These are phyloP conservation scores for Inga leiocalycina DNA, from an alignment of 306 rosid species.

Conservation along the genomic window DNA sequence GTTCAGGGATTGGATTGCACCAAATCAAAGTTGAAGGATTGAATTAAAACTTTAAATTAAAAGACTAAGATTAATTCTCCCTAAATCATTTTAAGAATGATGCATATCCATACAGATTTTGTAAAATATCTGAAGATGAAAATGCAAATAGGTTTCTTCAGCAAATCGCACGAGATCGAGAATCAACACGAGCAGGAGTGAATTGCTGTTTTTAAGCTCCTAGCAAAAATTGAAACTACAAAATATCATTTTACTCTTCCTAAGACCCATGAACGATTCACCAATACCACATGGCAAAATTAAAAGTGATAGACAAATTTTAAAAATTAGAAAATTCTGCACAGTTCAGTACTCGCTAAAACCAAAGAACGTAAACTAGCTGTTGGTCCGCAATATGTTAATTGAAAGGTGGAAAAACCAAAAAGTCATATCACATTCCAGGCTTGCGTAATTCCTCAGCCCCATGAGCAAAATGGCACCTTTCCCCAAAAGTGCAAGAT, in stretches of 20 bases:
- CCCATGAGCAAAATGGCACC: constrained; percentile 79
- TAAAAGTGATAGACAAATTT: background rate
- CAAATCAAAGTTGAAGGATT: too few species aligned
- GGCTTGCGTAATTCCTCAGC: constrained; percentile 57
- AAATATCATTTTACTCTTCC: background rate
- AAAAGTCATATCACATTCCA: constrained; percentile 34
- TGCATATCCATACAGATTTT: background rate
- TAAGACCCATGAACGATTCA: background rate
- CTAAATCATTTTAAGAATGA: too few species aligned
- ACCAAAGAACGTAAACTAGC: background rate
- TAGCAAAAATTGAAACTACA: background rate
- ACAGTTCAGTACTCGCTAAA: background rate
- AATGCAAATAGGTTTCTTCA: background rate
- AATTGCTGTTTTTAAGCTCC: background rate
- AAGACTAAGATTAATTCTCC: too few species aligned
- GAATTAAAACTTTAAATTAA: too few species aligned
- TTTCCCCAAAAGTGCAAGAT: constrained; percentile 70
- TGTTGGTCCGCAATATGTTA: background rate
- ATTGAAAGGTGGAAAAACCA: background rate
- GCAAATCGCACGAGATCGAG: background rate
- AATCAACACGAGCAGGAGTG: background rate
- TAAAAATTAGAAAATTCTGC: background rate
- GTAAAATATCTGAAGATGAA: background rate
- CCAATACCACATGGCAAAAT: background rate
- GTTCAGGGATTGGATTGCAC: too few species aligned